A percentile compares a stretch with the other conserved stretches of the same genome.
Conservation (phyloP, 805 yeast species). For the Yarrowia bubula region DNA sequence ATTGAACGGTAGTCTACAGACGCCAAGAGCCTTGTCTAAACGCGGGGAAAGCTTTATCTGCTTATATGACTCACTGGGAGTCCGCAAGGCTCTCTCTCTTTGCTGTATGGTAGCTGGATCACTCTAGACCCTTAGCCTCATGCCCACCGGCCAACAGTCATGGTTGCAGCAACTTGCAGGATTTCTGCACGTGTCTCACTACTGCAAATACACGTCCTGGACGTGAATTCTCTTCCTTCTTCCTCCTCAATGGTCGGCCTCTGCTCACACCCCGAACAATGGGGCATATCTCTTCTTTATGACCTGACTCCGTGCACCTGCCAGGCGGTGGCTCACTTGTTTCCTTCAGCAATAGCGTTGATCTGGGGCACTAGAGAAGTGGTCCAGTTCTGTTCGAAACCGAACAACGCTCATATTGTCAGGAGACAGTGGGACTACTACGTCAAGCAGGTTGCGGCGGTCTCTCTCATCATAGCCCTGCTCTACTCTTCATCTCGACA, state of each 20-base stretch:
- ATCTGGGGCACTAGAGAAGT: slow-evolving; percentile 8
- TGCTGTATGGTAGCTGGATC: background rate
- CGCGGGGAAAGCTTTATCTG: background rate
- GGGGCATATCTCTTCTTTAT: slow-evolving; percentile 11
- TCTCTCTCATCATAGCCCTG: background rate
- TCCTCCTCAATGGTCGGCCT: slow-evolving; percentile 1
- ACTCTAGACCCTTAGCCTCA: background rate
- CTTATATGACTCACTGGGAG: background rate
- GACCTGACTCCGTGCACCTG: slow-evolving; percentile 25
- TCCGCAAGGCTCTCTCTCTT: background rate
- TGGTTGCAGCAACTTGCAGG: slow-evolving; percentile 17
- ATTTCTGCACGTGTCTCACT: background rate
- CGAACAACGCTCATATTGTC: slow-evolving; percentile 1
- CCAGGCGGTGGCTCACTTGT: background rate
- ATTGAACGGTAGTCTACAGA: background rate
- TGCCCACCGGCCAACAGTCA: background rate
- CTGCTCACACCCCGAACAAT: slow-evolving; percentile 18
- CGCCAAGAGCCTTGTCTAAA: background rate
- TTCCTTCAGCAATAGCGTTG: slow-evolving; percentile 14
- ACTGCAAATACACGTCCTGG: background rate
- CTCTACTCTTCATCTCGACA: slow-evolving; percentile 20
- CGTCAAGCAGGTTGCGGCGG: background rate
- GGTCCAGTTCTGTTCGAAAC: background rate
- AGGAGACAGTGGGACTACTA: slow-evolving; percentile 12
- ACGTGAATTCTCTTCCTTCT: background rate